Conservation (phyloP, 805 yeast species). For the Saccharomycopsis sp. region DNA sequence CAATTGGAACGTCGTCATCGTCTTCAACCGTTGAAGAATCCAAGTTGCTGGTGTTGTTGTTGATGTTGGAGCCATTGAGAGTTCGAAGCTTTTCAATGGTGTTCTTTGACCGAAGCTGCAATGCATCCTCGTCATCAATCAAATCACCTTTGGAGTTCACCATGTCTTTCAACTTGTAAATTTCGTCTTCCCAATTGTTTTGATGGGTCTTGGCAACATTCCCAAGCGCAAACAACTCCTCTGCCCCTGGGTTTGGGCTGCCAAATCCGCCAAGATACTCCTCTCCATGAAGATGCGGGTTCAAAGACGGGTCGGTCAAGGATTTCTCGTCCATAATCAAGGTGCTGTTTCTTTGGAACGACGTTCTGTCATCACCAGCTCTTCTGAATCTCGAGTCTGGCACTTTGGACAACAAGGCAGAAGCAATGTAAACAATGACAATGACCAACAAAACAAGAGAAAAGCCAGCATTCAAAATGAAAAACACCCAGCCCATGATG, state of each 20-base stretch:
- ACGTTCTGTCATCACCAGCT: conserved; percentile 85
- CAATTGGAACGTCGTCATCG: conserved; percentile 14
- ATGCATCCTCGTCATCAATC: conserved; percentile 6
- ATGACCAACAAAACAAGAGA: conserved; percentile 63
- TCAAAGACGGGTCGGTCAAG: conserved; percentile 26
- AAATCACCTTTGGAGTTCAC: conserved; percentile 17
- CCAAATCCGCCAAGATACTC: conserved; percentile 23
- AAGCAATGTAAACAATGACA: conserved; percentile 56
- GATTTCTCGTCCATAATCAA: conserved; percentile 27
- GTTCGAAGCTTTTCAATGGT: conserved; percentile 11
- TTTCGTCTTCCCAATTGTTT: conserved; percentile 62
- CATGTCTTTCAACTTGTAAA: conserved; percentile 24
- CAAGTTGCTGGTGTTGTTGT: neutral
- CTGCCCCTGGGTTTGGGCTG: conserved; percentile 19
- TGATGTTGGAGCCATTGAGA: neutral
- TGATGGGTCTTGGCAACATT: conserved; percentile 75
- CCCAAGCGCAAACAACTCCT: conserved; percentile 65
- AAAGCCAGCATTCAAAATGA: conserved; percentile 82
- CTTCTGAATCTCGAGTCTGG: conserved; percentile 87
- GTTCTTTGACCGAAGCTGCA: conserved; percentile 10
- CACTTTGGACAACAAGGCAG: conserved; percentile 64
- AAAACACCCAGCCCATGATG: conserved; percentile 88
- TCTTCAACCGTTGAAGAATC: neutral
- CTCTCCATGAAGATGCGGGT: neutral
- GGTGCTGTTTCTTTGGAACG: conserved; percentile 52